These are phyloP conservation scores for Zygotorulaspora florentina DNA, from an alignment of 805 yeast genomes.

Conservation along the genomic window DNA sequence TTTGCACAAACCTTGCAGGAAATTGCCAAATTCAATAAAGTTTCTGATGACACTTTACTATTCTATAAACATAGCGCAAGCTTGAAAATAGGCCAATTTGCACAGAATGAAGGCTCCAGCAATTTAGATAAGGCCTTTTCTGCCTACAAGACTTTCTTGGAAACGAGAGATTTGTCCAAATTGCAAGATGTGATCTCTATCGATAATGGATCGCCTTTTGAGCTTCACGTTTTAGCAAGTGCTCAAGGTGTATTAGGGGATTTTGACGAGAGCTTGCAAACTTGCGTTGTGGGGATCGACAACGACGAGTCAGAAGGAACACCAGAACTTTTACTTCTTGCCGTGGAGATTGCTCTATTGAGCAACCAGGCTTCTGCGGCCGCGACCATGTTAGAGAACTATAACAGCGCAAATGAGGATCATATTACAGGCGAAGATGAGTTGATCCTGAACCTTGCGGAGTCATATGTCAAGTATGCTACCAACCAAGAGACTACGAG, in stretches of 20 bases:
- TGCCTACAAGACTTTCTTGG: slow-evolving; percentile 27
- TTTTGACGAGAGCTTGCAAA: slow-evolving; percentile 36
- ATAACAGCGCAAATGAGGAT: slow-evolving; percentile 44
- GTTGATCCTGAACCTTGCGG: slow-evolving; percentile 71
- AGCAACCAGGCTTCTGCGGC: slow-evolving; percentile 42
- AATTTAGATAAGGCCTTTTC: slow-evolving; percentile 32
- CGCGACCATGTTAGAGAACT: slow-evolving; percentile 45
- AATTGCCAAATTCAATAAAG: slow-evolving; percentile 39
- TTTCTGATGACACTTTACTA: slow-evolving; percentile 25
- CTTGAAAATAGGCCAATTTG: slow-evolving; percentile 29
- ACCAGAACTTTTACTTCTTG: slow-evolving; percentile 40
- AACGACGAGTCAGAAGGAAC: slow-evolving; percentile 40
- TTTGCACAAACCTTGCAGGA: slow-evolving; percentile 43
- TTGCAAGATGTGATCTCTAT: slow-evolving; percentile 17
- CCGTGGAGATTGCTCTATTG: slow-evolving; percentile 39
- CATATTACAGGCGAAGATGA: slow-evolving; percentile 51
- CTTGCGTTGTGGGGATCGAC: slow-evolving; percentile 39
- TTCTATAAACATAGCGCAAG: slow-evolving; percentile 37
- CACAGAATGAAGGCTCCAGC: slow-evolving; percentile 15
- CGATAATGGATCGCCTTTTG: slow-evolving; percentile 20
- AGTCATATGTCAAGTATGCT: slow-evolving; percentile 59
- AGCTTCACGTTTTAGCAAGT: slow-evolving; percentile 26
- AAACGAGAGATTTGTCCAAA: slow-evolving; percentile 15
- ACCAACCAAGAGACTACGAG: slow-evolving; percentile 38
- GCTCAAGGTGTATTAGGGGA: slow-evolving; percentile 29